Evolutionary conservation across 257 asterid genomes (phyloP), one percentile per base, ranked within the genome.

Genomic region (Ocimum tenuiflorum): DNA sequence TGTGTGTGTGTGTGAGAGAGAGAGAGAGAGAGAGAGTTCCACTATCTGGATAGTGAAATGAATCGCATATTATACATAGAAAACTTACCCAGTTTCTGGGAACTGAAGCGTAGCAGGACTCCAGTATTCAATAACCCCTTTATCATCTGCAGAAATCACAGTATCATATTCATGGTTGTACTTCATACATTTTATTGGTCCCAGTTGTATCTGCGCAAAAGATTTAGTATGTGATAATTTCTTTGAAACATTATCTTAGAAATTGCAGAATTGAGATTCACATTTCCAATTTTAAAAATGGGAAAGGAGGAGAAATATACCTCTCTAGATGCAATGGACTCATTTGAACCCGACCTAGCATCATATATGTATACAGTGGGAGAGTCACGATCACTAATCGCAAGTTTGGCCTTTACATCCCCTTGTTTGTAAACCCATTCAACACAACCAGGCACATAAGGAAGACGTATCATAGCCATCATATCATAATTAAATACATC

Each of bases 381-480:
- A 72, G 97, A 94, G 73, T 82, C 81, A 27, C 92, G 83, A 65
- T 94, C 99, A 76, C 91, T 90, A 70, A 90, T 62, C 14, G 99
- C 99, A 62, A 90, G 77, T 82, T 88, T 90, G 3, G 95, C 96
- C 81, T 87, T 90, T 52, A 88, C 91, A 71, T 85, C 95, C 71
- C 99, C 97, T 77, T 78, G 95, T 74, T 85, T 94, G 73, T 90
- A 94, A 46, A 94, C 95, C 97, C 99, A 94, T 57, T 88, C 96
- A 48, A 76, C 78, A 80, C 86, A 83, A 23, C 97, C 95, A 67
- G 99, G 95, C 80, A 86, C 86, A 75, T 83, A 94, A 3, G 96
- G 86, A 64, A 90, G 86, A 51, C 96, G 90, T 74, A 94, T 81
- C 99, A 94, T 94, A 63, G 95, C 91, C 97, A 94, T 94, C 99